Conservation (phyloP, 2,329 filamentous ascomycete species). For the Ophiostoma novo-ulmi region DNA sequence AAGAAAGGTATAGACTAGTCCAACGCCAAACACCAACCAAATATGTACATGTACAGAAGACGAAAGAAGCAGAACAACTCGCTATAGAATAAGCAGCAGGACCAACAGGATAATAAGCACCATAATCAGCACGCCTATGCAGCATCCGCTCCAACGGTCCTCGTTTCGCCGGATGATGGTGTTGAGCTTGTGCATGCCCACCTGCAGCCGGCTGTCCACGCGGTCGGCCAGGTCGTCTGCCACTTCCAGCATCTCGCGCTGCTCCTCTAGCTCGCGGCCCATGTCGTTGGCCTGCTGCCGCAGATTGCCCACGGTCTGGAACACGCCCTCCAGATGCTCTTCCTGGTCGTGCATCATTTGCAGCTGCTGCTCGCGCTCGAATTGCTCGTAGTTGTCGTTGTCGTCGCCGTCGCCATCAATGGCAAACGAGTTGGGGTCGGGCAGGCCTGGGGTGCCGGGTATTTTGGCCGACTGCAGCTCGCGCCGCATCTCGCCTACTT, state of each 20-base stretch:
- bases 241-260: constrained; percentile 79
- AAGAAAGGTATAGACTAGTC: neutral
- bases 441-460: constrained; percentile 36
- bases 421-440: constrained; percentile 54
- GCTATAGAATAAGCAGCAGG: constrained; percentile 60
- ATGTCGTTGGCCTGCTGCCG: constrained; percentile 89
- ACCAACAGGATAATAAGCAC: constrained; percentile 83
- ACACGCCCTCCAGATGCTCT: constrained; percentile 84
- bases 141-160: constrained; percentile 82
- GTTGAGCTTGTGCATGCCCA: constrained; percentile 78
- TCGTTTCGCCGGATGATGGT: constrained; percentile 85
- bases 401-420: constrained; percentile 41
- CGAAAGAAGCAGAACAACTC: neutral
- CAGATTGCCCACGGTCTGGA: constrained; percentile 85
- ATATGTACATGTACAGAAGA: neutral
- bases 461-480: constrained; percentile 52
- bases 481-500: constrained; percentile 83
- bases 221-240: constrained; percentile 81
- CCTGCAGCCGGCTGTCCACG: constrained; percentile 78
- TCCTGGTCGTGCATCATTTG: constrained; percentile 95
- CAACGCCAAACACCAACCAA: neutral
- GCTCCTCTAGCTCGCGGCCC: constrained; percentile 93
- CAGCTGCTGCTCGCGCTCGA: constrained; percentile 86
- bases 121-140: constrained; percentile 81
- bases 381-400: constrained; percentile 62